Conservation (phyloP, 2,329 filamentous ascomycete genomes). For the Boeremia lycopersici region DNA sequence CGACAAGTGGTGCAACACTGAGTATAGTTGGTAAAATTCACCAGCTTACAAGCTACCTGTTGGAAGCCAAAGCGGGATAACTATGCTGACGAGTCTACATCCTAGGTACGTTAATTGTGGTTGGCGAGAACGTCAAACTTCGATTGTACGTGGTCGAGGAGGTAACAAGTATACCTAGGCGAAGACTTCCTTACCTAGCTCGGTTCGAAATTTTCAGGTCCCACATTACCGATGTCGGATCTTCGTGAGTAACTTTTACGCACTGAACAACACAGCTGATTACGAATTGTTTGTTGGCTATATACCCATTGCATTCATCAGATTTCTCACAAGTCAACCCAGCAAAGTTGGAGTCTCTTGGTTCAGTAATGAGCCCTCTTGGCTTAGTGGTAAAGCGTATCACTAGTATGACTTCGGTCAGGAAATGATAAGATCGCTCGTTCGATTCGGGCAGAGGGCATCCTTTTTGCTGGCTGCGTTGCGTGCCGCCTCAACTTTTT, state of each 20-base stretch:
- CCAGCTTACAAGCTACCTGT: conserved; percentile 3
- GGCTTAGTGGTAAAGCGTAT: conserved; percentile 48
- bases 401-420: conserved; percentile 38
- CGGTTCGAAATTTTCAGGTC: neutral
- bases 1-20: conserved; percentile 1
- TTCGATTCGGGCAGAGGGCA: conserved; percentile 48
- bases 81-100: neutral
- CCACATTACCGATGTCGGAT: neutral
- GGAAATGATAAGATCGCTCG: conserved; percentile 46
- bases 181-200: neutral
- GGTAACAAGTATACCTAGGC: neutral
- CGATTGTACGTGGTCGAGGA: neutral
- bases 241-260: neutral
- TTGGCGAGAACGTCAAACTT: too few relatives aligned
- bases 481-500: neutral
- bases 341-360: conserved; percentile 11
- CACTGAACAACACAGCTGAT: too few relatives aligned
- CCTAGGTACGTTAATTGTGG: neutral
- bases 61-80: neutral
- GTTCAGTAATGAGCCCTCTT: conserved; percentile 29
- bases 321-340: conserved; percentile 4
- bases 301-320: too few relatives aligned
- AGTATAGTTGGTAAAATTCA: conserved; percentile 3
- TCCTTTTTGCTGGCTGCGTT: conserved; percentile 13
- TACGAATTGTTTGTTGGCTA: too few relatives aligned